phyloP scores from a whole-genome alignment of 352 stramenopile genomes.

The Pythium grandisporangium region DNA sequence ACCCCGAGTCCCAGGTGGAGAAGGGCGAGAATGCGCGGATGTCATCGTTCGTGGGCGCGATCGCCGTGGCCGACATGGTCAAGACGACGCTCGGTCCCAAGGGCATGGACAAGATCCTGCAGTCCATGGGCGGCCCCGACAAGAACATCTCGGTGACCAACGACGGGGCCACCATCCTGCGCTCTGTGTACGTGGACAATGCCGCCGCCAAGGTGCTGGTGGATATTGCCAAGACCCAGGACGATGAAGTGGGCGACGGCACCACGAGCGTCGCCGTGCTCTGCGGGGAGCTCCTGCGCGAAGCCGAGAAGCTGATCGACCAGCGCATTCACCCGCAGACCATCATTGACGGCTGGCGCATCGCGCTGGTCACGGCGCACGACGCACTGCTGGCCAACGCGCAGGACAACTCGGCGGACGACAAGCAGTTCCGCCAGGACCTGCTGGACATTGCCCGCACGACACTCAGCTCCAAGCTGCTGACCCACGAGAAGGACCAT shows the following conservation, averaged over 20 bases:
- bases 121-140: slow-evolving; percentile 83
- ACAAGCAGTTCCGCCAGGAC: slow-evolving; percentile 89
- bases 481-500: slow-evolving; percentile 97
- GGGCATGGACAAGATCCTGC: slow-evolving; percentile 99
- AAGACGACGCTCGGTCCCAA: slow-evolving; percentile 99
- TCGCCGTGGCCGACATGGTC: slow-evolving; percentile 99
- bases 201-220: slow-evolving; percentile 98
- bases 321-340: slow-evolving; percentile 97
- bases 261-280: slow-evolving; percentile 96
- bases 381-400: slow-evolving; percentile 85
- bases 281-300: slow-evolving; percentile 95
- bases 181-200: slow-evolving; percentile 97
- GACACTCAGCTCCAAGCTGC: slow-evolving; percentile 98
- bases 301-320: slow-evolving; percentile 95
- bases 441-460: slow-evolving; percentile 96
- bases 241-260: slow-evolving; percentile 98
- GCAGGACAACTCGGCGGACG: slow-evolving; percentile 73
- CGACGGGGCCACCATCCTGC: slow-evolving; percentile 98
- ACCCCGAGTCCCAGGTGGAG: slow-evolving; percentile 77
- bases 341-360: slow-evolving; percentile 97
- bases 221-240: slow-evolving; percentile 98
- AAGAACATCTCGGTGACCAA: slow-evolving; percentile 96
- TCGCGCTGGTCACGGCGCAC: slow-evolving; percentile 88
- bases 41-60: slow-evolving; percentile 98
- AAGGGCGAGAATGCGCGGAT: slow-evolving; percentile 98